These are phyloP conservation scores for Elsinoe ampelina DNA, from an alignment of 2,329 filamentous ascomycete genomes.

Conservation along the genomic window DNA sequence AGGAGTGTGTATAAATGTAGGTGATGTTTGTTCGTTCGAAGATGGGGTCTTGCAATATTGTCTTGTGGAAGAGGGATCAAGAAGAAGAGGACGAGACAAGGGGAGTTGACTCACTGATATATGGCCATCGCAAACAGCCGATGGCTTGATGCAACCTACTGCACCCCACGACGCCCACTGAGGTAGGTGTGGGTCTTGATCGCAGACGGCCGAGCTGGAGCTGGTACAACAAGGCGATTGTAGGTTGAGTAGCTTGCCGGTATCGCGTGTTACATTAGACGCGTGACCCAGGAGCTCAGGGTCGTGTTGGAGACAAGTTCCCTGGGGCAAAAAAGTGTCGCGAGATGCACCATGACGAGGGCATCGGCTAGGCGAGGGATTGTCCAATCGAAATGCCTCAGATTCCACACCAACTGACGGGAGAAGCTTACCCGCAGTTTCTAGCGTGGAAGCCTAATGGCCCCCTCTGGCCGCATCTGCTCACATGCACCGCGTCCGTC, in stretches of 20 bases:
- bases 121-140: neutral
- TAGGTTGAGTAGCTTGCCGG: neutral
- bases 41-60: no score
- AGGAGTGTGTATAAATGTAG: neutral
- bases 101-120: neutral
- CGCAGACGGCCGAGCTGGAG: neutral
- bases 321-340: neutral
- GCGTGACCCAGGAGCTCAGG: neutral
- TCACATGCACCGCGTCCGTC: neutral
- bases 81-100: neutral
- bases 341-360: neutral
- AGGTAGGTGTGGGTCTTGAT: constrained; percentile 1
- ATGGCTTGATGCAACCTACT: neutral
- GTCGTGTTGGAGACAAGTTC: neutral
- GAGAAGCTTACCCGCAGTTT: neutral
- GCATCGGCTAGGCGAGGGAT: neutral
- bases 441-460: neutral
- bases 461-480: neutral
- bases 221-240: neutral
- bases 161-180: constrained; percentile 2
- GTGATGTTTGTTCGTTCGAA: neutral
- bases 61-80: neutral
- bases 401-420: neutral
- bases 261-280: constrained; percentile 1
- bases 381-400: no score